Base-by-base conservation (phyloP, 225 moss, liverwort and hornwort genomes). In the Polytrichum commune region DNA sequence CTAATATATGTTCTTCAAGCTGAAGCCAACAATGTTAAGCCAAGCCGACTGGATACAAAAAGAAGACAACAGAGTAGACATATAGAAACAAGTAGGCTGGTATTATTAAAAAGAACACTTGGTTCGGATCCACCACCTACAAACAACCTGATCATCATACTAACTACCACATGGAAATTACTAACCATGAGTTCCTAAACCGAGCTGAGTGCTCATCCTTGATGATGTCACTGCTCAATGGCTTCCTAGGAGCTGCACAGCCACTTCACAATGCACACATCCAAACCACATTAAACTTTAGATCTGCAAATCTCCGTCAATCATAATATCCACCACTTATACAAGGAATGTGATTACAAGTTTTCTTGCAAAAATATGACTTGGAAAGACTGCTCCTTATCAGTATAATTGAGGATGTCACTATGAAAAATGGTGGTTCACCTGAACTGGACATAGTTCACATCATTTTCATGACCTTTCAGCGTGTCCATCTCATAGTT, bases 361-460 rank as follows among this genome's bases (percentile, higher is more conserved):
- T 10, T 38, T 38, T 46, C 10, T 16, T 46, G 46, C 46, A 46
- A 46, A 32, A 46, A 46, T 13, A 46, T 9, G 46, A 46, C 46
- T 13, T 13, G 16, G 46, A 16, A 46, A 69, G 56, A 19, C 23
- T n/a, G 1, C 28, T 26, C 29, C 7, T 60, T 64, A 30, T 64
- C 29, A 64, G 27, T 19, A 64, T 6, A 30, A 30, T 19, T 28
- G 18, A 64, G 30, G 58, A 24, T 46, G 46, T 13, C 46, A 46
- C 46, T 46, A 9, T 13, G 1, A 32, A 32, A 32, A 7, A 32
- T 32, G 32, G 7, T 32, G 46, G 13, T 46, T 18, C 78, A 96
- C 96, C 96, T 98, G 85, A 98, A 98, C 74, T 98, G 98, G 25
- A 98, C 98, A 75, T 98, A 98, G 35, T 98, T 98, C 16, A 98